A percentile compares a stretch with the other conserved stretches of the same genome.
Conservation (phyloP, 306 rosid species). For the Casuarina cunninghamiana region DNA sequence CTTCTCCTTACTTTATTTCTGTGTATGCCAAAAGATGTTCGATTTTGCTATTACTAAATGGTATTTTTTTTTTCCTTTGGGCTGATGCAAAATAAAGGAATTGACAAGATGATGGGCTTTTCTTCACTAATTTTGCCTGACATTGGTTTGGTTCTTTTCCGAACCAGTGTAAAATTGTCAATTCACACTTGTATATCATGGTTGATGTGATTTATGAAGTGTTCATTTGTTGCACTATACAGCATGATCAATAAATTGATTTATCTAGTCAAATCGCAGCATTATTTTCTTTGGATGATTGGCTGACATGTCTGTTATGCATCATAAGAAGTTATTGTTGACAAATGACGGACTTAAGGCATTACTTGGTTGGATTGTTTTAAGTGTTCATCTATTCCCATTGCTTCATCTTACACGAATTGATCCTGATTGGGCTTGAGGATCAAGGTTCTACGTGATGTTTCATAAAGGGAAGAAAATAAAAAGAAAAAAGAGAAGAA, state of each 20-base stretch:
- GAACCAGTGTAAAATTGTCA: too few species aligned
- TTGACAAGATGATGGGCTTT: neutral
- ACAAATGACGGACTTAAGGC: neutral
- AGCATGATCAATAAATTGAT: too few species aligned
- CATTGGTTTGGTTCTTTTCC: too few species aligned
- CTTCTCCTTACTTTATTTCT: constrained; percentile 7
- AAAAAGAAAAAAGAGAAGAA: neutral
- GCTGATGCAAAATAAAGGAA: neutral
- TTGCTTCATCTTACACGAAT: constrained; percentile 6
- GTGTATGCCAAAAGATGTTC: neutral
- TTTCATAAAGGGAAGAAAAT: too few species aligned
- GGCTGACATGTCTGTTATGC: neutral
- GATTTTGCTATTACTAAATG: neutral
- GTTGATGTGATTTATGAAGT: too few species aligned
- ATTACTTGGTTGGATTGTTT: too few species aligned
- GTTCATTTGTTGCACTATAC: too few species aligned
- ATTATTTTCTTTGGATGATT: neutral
- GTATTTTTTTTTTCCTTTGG: neutral
- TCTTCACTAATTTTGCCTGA: too few species aligned
- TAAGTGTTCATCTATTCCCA: neutral
- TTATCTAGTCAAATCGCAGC: neutral
- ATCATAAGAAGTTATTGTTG: neutral
- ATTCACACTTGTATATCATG: too few species aligned
- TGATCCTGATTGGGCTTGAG: neutral
- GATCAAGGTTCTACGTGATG: constrained; percentile 1